phyloP scores from a whole-genome alignment of 441 rosid species.

The Francoa sonchifolia region DNA sequence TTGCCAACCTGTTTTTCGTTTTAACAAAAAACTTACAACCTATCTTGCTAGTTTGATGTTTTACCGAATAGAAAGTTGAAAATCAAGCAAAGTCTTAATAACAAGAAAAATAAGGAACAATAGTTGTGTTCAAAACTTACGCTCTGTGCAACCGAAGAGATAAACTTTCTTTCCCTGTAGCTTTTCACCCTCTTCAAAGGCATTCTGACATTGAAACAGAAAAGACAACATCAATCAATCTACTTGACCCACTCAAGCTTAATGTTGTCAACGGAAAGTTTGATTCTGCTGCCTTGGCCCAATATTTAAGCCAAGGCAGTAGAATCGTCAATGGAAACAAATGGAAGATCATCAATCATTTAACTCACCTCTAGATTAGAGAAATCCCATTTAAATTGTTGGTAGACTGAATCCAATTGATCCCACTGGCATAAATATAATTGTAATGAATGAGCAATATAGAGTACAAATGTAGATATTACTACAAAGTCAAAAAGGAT shows the following conservation, averaged over 20 bases:
- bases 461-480: background rate
- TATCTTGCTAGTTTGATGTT: background rate
- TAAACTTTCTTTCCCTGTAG: constrained; percentile 66
- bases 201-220: constrained; percentile 37
- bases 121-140: constrained; percentile 34
- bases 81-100: background rate
- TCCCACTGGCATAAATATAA: constrained; percentile 61
- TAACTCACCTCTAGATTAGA: constrained; percentile 76
- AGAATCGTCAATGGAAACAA: background rate
- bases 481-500: background rate
- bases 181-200: constrained; percentile 83
- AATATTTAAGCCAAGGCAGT: background rate
- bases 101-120: background rate
- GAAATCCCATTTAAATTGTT: constrained; percentile 77
- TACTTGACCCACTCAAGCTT: no score
- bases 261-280: no score
- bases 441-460: background rate
- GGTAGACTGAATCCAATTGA: constrained; percentile 59
- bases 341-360: background rate
- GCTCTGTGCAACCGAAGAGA: constrained; percentile 88
- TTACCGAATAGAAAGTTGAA: no score
- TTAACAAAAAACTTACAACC: background rate
- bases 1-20: background rate
- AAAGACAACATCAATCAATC: constrained; percentile 9
- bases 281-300: background rate